Evolutionary conservation across 306 rosid genomes (phyloP).

Genomic region (Canavalia gladiata): DNA sequence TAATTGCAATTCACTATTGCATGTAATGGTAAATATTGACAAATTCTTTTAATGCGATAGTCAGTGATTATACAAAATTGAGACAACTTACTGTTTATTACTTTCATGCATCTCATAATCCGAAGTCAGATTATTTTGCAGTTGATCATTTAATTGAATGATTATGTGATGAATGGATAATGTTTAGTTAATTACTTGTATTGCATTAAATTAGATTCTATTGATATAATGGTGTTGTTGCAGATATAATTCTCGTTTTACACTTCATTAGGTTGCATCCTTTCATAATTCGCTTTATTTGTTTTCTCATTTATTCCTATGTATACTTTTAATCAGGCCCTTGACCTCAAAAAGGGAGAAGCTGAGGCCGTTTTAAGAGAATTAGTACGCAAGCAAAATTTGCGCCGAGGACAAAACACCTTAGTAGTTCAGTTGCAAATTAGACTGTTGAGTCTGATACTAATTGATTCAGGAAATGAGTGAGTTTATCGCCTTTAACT

Average conservation of each 20-base stretch:
- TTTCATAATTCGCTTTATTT: slow-evolving; percentile 9
- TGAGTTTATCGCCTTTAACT: slow-evolving; percentile 18
- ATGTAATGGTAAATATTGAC: not conserved
- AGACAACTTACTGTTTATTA: not conserved
- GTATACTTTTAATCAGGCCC: slow-evolving; percentile 37
- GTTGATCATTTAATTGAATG: not conserved
- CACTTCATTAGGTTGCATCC: slow-evolving; percentile 7
- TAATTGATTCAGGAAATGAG: slow-evolving; percentile 43
- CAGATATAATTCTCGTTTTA: slow-evolving; percentile 8
- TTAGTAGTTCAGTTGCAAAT: slow-evolving; percentile 44
- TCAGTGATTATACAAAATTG: not conserved
- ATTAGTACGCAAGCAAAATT: slow-evolving; percentile 26
- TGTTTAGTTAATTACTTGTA: not conserved
- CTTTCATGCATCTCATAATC: not conserved
- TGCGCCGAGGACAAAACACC: slow-evolving; percentile 34
- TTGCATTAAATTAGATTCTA: slow-evolving; percentile 11
- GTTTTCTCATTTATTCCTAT: slow-evolving; percentile 35
- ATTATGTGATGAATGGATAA: not conserved
- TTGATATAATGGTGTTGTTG: slow-evolving; percentile 11
- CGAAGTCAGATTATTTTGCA: slow-evolving; percentile 7
- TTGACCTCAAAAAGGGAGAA: slow-evolving; percentile 54
- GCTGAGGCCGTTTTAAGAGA: slow-evolving; percentile 51
- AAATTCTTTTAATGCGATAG: slow-evolving; percentile 8
- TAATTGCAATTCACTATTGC: slow-evolving; percentile 14
- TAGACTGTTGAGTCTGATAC: slow-evolving; percentile 46